A percentile compares a stretch with the other conserved stretches of the same genome.
These are phyloP conservation scores for Mucor circinelloides DNA, from an alignment of 371 early-diverging fungal genomes.

Conservation along the genomic window DNA sequence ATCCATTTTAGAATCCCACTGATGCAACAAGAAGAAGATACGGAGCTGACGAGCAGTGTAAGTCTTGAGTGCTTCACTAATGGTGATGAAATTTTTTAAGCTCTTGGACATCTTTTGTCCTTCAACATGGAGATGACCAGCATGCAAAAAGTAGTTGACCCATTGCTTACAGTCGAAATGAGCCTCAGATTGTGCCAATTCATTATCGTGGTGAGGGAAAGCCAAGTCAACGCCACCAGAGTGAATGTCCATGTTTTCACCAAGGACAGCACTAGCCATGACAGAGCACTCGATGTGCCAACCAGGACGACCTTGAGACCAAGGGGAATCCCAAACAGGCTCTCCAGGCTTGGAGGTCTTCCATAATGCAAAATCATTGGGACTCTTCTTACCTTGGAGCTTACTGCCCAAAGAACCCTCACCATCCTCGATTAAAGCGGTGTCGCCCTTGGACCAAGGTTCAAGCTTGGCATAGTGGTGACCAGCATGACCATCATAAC, in stretches of 20 bases:
- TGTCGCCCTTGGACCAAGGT: slow-evolving; percentile 87
- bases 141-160: slow-evolving; percentile 99
- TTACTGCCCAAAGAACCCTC: slow-evolving; percentile 86
- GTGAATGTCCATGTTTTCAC: slow-evolving; percentile 96
- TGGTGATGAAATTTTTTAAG: slow-evolving; percentile 98
- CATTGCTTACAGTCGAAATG: slow-evolving; percentile 91
- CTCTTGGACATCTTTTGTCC: slow-evolving; percentile 99
- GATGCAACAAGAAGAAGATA: slow-evolving; percentile 91
- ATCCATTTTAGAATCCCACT: slow-evolving; percentile 92
- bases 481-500: slow-evolving; percentile 82
- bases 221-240: slow-evolving; percentile 98
- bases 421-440: slow-evolving; percentile 84
- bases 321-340: slow-evolving; percentile 95
- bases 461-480: slow-evolving; percentile 94
- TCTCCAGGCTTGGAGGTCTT: slow-evolving; percentile 97
- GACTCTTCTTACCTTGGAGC: slow-evolving; percentile 72
- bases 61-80: slow-evolving; percentile 88
- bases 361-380: slow-evolving; percentile 99
- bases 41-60: slow-evolving; percentile 92
- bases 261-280: slow-evolving; percentile 97
- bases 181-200: slow-evolving; percentile 98
- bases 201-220: slow-evolving; percentile 99
- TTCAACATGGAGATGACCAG: slow-evolving; percentile 98
- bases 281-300: slow-evolving; percentile 99
- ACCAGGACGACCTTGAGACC: slow-evolving; percentile 97